These are phyloP conservation scores for Yamadazyma nakazawae DNA, from an alignment of 805 yeast species.

Conservation along the genomic window DNA sequence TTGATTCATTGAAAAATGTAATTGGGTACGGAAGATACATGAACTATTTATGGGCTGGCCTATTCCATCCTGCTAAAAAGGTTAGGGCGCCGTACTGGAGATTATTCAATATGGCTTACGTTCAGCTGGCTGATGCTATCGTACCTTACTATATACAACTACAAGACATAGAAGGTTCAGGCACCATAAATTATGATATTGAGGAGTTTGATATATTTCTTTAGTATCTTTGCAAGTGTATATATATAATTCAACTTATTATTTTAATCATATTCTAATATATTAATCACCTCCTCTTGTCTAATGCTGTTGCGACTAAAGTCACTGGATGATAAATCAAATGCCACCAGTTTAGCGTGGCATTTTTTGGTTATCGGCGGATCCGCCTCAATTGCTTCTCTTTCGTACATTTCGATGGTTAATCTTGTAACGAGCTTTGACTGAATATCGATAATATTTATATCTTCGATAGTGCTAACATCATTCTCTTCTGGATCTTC, in stretches of 20 bases:
- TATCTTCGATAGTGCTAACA: constrained; percentile 12
- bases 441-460: constrained; percentile 47
- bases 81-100: constrained; percentile 87
- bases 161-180: constrained; percentile 26
- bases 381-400: neutral
- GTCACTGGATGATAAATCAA: neutral
- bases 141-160: constrained; percentile 78
- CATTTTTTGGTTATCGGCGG: neutral
- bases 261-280: neutral
- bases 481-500: constrained; percentile 12
- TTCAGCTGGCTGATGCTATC: constrained; percentile 68
- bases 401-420: neutral
- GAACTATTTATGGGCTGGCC: constrained; percentile 81
- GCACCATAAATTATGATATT: constrained; percentile 25
- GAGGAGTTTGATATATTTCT: constrained; percentile 51
- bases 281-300: neutral
- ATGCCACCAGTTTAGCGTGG: neutral
- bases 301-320: neutral
- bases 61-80: constrained; percentile 89
- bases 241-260: neutral
- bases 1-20: constrained; percentile 67
- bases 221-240: constrained; percentile 9
- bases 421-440: constrained; percentile 49
- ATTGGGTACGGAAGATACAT: constrained; percentile 73
- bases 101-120: constrained; percentile 71